Conservation (phyloP, 2,329 filamentous ascomycete species). For the Penicillium paneum region DNA sequence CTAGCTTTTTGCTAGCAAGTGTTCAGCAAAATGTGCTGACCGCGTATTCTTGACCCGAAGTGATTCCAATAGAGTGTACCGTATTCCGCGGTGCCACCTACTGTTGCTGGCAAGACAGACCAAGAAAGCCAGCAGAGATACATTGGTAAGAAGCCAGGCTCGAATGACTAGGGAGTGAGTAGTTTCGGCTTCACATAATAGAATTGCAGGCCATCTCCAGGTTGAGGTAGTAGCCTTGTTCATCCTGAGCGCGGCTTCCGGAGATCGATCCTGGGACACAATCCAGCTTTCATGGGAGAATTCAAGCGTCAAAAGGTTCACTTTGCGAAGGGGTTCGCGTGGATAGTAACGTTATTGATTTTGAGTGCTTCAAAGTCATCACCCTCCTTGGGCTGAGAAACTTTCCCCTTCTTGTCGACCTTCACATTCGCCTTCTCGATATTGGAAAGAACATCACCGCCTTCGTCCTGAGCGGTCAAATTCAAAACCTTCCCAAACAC, state of each 20-base stretch:
- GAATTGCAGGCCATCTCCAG: not conserved
- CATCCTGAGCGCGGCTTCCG: not conserved
- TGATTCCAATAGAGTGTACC: not conserved
- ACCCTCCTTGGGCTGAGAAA: constrained; percentile 44
- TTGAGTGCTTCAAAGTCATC: constrained; percentile 50
- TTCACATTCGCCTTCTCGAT: constrained; percentile 59
- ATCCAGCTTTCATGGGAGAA: not conserved
- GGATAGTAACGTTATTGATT: constrained; percentile 58
- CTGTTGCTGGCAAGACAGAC: not conserved
- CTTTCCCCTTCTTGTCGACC: constrained; percentile 62
- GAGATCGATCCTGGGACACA: not conserved
- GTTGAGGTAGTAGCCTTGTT: constrained; percentile 2
- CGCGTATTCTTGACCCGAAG: not conserved
- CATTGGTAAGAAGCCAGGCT: not conserved
- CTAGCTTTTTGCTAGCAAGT: not conserved
- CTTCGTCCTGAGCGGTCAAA: constrained; percentile 43
- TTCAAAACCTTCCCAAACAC: constrained; percentile 62
- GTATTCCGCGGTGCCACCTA: not conserved
- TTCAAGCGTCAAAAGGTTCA: constrained; percentile 31
- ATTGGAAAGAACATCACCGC: constrained; percentile 44
- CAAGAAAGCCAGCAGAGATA: not conserved
- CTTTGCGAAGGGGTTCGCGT: constrained; percentile 63
- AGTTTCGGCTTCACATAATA: not conserved
- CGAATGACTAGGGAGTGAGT: too few relatives aligned
- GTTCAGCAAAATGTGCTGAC: not conserved